These are phyloP conservation scores for Yamadazyma buinensis DNA, from an alignment of 1,139 yeast species.

Conservation along the genomic window DNA sequence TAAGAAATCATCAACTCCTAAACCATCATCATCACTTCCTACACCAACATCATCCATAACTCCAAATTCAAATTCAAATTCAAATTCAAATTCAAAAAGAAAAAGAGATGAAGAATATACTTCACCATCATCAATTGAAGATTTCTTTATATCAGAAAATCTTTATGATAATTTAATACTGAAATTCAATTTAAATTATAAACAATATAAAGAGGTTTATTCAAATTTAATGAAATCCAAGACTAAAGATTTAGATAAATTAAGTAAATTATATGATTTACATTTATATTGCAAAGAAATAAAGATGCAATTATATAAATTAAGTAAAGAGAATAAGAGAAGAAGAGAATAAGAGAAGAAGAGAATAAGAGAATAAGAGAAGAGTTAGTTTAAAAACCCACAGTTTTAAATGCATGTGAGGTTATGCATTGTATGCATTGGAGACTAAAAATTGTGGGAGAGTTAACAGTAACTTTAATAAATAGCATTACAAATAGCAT, in stretches of 20 bases:
- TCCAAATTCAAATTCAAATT: neutral
- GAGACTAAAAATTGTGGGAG: too few species aligned
- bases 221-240: slow-evolving; percentile 11
- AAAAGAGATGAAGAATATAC: slow-evolving; percentile 15
- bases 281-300: slow-evolving; percentile 33
- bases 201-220: slow-evolving; percentile 37
- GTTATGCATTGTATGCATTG: too few species aligned
- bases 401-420: too few species aligned
- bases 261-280: slow-evolving; percentile 29
- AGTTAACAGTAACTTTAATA: neutral
- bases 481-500: too few species aligned
- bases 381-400: too few species aligned
- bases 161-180: slow-evolving; percentile 24
- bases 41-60: neutral
- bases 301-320: slow-evolving; percentile 33
- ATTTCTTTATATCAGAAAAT: slow-evolving; percentile 17
- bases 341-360: too few species aligned
- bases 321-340: slow-evolving; percentile 1
- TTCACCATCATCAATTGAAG: slow-evolving; percentile 30
- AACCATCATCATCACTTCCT: neutral
- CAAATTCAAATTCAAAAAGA: neutral
- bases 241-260: slow-evolving; percentile 15
- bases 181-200: slow-evolving; percentile 35
- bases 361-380: too few species aligned
- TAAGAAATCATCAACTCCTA: slow-evolving; percentile 2